Evolutionary conservation across 345 rosid species (phyloP).

Genomic region (Rhizophora apiculata): DNA sequence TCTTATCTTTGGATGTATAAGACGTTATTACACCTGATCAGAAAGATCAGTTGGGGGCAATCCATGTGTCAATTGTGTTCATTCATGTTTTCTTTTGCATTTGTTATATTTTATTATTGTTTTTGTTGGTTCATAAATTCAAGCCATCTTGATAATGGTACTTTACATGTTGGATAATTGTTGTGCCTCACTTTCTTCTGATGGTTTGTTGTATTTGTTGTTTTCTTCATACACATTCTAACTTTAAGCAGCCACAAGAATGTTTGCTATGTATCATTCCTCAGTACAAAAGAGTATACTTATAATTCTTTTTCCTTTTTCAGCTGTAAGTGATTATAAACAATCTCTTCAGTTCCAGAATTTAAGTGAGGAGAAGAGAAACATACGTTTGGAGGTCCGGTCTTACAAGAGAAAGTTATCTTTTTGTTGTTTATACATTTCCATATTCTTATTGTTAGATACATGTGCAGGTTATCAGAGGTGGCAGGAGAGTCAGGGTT

Average conservation of each 20-base stretch:
- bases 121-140: neutral
- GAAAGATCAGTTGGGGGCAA: neutral
- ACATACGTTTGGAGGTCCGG: slow-evolving; percentile 84
- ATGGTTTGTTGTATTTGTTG: neutral
- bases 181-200: neutral
- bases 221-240: neutral
- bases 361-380: slow-evolving; percentile 90
- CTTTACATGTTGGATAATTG: neutral
- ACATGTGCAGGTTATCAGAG: slow-evolving; percentile 67
- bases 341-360: slow-evolving; percentile 99
- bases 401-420: neutral
- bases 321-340: slow-evolving; percentile 92
- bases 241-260: neutral
- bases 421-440: neutral
- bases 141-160: neutral
- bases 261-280: neutral
- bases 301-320: slow-evolving; percentile 13
- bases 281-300: neutral
- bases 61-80: neutral
- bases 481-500: slow-evolving; percentile 76
- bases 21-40: neutral
- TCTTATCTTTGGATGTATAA: no score
- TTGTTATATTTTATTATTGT: neutral
- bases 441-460: neutral
- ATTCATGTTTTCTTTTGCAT: neutral